Conservation (phyloP, 192 early-diverging fungal genomes). For the Piromyces finnis region DNA sequence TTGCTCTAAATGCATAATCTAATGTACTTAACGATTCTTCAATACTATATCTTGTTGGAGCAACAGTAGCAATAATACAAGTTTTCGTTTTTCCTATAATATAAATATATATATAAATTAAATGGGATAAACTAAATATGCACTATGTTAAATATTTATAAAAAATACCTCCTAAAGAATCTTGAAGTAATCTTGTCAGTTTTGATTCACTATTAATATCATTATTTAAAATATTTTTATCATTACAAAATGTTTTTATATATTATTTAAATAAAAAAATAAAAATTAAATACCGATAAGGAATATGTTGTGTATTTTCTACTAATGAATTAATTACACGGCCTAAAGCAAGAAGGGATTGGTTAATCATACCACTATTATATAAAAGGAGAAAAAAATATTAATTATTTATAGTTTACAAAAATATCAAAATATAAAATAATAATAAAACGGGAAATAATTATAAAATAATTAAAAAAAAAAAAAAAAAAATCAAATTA, state of each 20-base stretch:
- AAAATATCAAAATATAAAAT: too few species aligned
- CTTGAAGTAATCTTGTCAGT: conserved; percentile 73
- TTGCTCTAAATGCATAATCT: conserved; percentile 60
- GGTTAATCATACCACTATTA: background rate
- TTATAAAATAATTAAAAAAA: too few species aligned
- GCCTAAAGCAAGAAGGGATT: conserved; percentile 39
- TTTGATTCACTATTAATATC: conserved; percentile 46
- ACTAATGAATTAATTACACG: conserved; percentile 48
- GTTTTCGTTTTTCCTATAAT: conserved; percentile 63
- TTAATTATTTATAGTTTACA: too few species aligned
- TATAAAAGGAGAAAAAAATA: too few species aligned
- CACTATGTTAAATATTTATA: too few species aligned
- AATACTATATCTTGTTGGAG: conserved; percentile 42
- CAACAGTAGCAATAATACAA: conserved; percentile 88
- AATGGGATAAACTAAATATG: background rate
- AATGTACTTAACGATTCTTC: conserved; percentile 60
- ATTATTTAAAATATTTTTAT: background rate
- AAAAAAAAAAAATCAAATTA: conserved; percentile 17
- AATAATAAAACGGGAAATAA: too few species aligned
- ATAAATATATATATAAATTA: background rate
- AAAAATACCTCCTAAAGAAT: conserved; percentile 46
- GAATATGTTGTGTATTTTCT: conserved; percentile 36
- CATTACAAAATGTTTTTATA: too few species aligned
- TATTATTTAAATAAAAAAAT: too few species aligned
- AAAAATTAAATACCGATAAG: conserved; percentile 18